A percentile compares a stretch with the other conserved stretches of the same genome.
These are phyloP conservation scores for Podaxis sp. DNA, from an alignment of 768 basidiomycete genomes.

Conservation along the genomic window DNA sequence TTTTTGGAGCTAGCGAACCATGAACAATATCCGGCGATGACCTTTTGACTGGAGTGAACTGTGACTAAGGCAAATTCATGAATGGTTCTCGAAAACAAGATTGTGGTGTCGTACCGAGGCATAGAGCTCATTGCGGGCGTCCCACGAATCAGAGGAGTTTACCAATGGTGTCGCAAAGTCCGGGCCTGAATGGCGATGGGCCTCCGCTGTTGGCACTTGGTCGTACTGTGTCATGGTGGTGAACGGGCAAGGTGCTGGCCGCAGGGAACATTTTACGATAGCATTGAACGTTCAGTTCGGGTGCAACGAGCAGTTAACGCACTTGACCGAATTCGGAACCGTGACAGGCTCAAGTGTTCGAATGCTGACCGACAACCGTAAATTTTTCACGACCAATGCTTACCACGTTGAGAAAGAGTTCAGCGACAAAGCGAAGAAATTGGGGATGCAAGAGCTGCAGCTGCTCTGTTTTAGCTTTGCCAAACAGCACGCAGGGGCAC, in stretches of 20 bases:
- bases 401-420: too few relatives aligned
- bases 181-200: slow-evolving; percentile 10
- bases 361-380: too few relatives aligned
- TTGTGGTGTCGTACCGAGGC: background rate
- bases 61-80: background rate
- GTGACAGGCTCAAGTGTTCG: too few relatives aligned
- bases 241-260: slow-evolving; percentile 8
- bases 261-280: slow-evolving; percentile 6
- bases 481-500: background rate
- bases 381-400: too few relatives aligned
- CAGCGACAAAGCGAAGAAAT: too few relatives aligned
- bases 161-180: background rate
- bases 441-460: background rate
- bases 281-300: slow-evolving; percentile 3
- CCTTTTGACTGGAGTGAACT: background rate
- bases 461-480: background rate
- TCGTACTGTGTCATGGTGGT: slow-evolving; percentile 21
- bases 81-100: background rate
- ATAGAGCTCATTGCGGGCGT: slow-evolving; percentile 9
- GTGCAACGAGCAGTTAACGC: background rate
- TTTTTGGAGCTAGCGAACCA: background rate
- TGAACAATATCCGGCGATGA: background rate
- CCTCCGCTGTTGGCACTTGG: slow-evolving; percentile 17
- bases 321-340: too few relatives aligned
- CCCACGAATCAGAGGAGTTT: slow-evolving; percentile 3